Conservation (phyloP, 495 filamentous ascomycete species). For the Bacidia gigantensis region DNA sequence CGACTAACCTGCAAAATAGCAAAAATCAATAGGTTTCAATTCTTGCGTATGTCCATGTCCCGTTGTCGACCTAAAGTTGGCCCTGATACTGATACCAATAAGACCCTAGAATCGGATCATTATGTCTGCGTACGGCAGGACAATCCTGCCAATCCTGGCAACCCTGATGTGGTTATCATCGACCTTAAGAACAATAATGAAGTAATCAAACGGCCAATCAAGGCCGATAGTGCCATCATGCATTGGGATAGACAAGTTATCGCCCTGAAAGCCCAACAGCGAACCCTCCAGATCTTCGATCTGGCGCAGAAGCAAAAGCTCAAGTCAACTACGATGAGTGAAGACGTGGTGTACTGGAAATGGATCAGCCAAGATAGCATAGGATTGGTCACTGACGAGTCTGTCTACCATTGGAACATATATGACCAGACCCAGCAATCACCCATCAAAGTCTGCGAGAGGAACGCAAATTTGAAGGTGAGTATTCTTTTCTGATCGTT, state of each 20-base stretch:
- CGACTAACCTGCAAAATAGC: constrained; percentile 27
- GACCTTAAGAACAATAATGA: constrained; percentile 92
- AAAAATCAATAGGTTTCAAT: constrained; percentile 84
- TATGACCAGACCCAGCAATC: constrained; percentile 62
- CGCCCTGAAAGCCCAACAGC: constrained; percentile 78
- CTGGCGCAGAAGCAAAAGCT: constrained; percentile 79
- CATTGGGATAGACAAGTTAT: constrained; percentile 95
- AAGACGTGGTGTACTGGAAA: constrained; percentile 98
- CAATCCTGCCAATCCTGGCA: constrained; percentile 53
- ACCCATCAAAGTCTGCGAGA: constrained; percentile 83
- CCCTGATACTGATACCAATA: constrained; percentile 1
- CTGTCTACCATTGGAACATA: constrained; percentile 96
- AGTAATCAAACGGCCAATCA: constrained; percentile 86
- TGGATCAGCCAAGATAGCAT: constrained; percentile 85
- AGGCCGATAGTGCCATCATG: constrained; percentile 99
- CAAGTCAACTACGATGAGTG: constrained; percentile 87
- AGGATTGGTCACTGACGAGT: constrained; percentile 76
- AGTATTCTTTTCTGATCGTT: constrained; percentile 20
- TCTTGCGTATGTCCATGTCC: constrained; percentile 94
- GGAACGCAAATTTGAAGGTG: constrained; percentile 78
- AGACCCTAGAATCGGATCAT: constrained; percentile 95
- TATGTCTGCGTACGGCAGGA: constrained; percentile 94
- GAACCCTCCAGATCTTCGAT: constrained; percentile 97
- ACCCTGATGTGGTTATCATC: constrained; percentile 90
- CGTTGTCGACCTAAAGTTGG: constrained; percentile 1